phyloP scores from a whole-genome alignment of 345 rosid genomes.

The Draba incana region DNA sequence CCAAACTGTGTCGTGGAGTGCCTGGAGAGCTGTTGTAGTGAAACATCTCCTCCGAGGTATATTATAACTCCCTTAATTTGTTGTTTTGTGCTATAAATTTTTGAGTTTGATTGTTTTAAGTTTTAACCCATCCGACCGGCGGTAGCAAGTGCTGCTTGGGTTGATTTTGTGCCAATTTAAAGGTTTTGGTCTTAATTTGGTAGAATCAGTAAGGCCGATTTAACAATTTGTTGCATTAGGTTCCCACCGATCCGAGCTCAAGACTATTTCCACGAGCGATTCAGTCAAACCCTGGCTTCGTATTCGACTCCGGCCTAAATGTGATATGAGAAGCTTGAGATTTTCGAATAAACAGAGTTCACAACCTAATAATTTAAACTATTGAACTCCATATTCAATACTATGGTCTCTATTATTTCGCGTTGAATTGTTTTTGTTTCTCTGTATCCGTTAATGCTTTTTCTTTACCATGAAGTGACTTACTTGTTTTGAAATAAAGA shows the following conservation, averaged over 20 bases:
- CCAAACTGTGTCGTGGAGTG: slow-evolving; percentile 69
- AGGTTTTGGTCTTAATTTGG: neutral
- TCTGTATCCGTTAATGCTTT: no score
- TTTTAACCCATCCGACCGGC: neutral
- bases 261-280: slow-evolving; percentile 66
- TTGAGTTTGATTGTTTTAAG: neutral
- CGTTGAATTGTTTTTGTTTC: no score
- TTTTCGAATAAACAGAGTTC: neutral
- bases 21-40: slow-evolving; percentile 70
- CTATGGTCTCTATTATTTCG: no score
- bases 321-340: neutral
- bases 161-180: neutral
- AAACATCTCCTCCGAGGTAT: slow-evolving; percentile 63
- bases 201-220: neutral
- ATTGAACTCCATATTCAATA: no score
- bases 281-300: slow-evolving; percentile 45
- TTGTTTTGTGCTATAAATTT: neutral
- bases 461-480: no score
- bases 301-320: slow-evolving; percentile 21
- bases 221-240: slow-evolving; percentile 43
- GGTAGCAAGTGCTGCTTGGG: no score
- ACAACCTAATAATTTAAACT: no score
- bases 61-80: neutral
- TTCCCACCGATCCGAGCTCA: slow-evolving; percentile 65
- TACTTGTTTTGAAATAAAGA: no score